Conservation (phyloP, 495 filamentous ascomycete species). For the Aspergillus homomorphus region DNA sequence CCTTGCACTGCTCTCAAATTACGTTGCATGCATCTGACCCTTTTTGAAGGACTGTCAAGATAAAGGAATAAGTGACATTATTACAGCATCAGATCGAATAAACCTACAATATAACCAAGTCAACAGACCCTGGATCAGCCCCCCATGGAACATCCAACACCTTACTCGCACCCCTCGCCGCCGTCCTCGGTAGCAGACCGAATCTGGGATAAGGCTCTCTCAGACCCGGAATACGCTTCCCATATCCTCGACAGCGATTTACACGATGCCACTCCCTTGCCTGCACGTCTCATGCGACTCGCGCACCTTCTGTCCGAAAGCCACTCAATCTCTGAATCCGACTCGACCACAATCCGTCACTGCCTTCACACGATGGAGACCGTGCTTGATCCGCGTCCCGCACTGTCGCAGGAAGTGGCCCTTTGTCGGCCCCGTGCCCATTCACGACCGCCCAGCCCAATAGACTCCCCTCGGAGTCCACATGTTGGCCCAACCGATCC, state of each 20-base stretch:
- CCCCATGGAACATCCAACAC: conserved; percentile 8
- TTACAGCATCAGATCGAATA: neutral
- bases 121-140: neutral
- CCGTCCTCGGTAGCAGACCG: conserved; percentile 13
- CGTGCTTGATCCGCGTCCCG: conserved; percentile 28
- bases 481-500: neutral
- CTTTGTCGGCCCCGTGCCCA: conserved; percentile 15
- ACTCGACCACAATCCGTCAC: conserved; percentile 23
- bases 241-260: neutral
- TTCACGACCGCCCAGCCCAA: neutral
- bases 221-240: neutral
- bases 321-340: conserved; percentile 13
- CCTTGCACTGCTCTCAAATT: neutral
- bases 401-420: conserved; percentile 20
- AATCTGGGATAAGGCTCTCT: conserved; percentile 2
- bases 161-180: conserved; percentile 12
- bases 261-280: conserved; percentile 11
- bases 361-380: conserved; percentile 34
- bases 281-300: conserved; percentile 28
- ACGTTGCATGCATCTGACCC: neutral
- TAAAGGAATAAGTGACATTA: neutral
- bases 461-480: neutral
- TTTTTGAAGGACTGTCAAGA: neutral
- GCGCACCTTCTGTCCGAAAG: conserved; percentile 21
- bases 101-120: conserved; percentile 1